Conservation (phyloP, 169 alveolate species). For the Plasmodium falciparum region DNA sequence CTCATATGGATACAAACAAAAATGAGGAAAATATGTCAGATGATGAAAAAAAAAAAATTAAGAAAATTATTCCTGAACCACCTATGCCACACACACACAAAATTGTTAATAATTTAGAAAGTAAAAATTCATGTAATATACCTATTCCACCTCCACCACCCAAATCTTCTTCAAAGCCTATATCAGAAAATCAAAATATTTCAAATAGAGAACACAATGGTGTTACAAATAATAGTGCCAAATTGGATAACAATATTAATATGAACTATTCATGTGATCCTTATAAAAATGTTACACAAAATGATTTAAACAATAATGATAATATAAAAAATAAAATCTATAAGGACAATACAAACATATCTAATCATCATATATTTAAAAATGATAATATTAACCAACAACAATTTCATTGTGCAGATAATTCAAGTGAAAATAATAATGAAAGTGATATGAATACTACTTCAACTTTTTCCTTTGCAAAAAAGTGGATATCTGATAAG, state of each 20-base stretch:
- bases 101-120: conserved; percentile 26
- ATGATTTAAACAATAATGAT: not conserved
- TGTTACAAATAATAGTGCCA: not conserved
- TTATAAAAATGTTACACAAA: conserved; percentile 1
- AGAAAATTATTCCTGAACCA: conserved; percentile 36
- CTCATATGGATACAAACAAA: not conserved
- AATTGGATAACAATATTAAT: conserved; percentile 5
- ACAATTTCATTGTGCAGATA: not conserved
- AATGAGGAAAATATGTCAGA: not conserved
- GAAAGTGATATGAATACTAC: not conserved
- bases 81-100: conserved; percentile 16
- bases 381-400: conserved; percentile 6
- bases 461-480: conserved; percentile 69
- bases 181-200: conserved; percentile 6
- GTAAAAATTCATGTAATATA: conserved; percentile 27
- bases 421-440: conserved; percentile 2
- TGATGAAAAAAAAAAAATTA: not conserved
- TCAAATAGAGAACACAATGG: conserved; percentile 1
- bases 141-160: conserved; percentile 77
- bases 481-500: conserved; percentile 67
- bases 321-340: not conserved
- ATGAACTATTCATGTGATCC: not conserved
- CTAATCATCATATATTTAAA: not conserved
- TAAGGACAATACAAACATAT: not conserved
- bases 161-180: conserved; percentile 20